Evolutionary conservation across 192 early-diverging fungal genomes (phyloP), one percentile per base, ranked within the genome.

Genomic region (Lobosporangium transversale): DNA sequence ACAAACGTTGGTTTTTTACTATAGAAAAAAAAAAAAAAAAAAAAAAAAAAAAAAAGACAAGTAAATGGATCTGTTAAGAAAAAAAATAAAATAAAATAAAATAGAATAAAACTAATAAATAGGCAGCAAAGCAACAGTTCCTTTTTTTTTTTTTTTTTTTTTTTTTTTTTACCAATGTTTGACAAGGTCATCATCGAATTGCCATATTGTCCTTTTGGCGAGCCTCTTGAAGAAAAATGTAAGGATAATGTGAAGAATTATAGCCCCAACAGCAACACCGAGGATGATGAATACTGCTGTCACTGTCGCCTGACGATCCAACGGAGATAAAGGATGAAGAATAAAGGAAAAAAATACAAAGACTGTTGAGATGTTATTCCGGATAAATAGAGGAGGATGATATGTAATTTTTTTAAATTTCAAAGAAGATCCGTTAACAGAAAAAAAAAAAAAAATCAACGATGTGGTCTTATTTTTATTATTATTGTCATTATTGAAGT

Each of bases 171-270:
- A 81, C 79, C 79, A 81, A 23, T 70, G 53, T n/a, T 76, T 69
- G 33, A 81, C 67, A 24, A 81, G 26, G 21, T 75, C 79, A 48
- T 76, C 59, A 47, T 81, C 79, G 60, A 81, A 76, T 23, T 65
- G 52, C 79, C 79, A 81, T 26, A 74, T 53, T 15, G 70, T 76
- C 59, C 49, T 81, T 23, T 58, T 58, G 21, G 70, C 79, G 8
- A 80, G 7, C 14, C 66, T 24, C 21, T 58, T 74, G 26, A 80
- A 69, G 4, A 80, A 55, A 33, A 65, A 68, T 0, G 79, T 55
- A 20, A 80, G 62, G 11, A 53, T 21, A 29, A 74, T 17, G 43
- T 80, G 79, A 3, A 74, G 21, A 1, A 79, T 9, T 26, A 79
- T 70, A 17, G 70, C 61, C 15, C 70, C 65, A 2, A 66, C 50